Evolutionary conservation across 1,284 basidiomycete genomes (phyloP).

Genomic region (Schizophyllum commune): DNA sequence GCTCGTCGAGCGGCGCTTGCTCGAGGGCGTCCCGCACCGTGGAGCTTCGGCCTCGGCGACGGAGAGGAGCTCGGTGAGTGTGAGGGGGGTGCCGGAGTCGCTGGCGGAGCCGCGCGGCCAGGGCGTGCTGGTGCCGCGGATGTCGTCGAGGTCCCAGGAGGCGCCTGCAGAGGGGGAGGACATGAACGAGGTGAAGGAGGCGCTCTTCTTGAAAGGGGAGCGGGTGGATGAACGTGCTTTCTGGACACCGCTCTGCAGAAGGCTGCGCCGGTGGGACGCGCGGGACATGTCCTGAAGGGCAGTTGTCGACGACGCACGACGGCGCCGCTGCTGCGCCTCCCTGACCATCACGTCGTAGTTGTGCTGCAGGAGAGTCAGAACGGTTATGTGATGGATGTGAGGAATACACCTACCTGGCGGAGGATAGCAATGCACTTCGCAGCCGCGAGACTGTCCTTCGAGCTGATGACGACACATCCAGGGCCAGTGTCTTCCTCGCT

Average conservation of each 20-base stretch:
- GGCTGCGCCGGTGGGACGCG: neutral
- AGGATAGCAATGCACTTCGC: neutral
- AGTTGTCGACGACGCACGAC: neutral
- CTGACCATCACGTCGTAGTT: neutral
- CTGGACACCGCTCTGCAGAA: neutral
- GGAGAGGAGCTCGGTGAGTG: neutral
- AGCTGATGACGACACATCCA: neutral
- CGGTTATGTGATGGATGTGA: too few species aligned
- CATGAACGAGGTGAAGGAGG: neutral
- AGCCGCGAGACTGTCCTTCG: neutral
- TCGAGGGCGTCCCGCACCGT: neutral
- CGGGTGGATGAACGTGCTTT: neutral
- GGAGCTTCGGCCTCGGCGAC: neutral
- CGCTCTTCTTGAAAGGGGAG: neutral
- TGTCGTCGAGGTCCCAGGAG: conserved; percentile 2
- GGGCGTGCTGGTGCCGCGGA: conserved; percentile 9
- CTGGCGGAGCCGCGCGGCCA: neutral
- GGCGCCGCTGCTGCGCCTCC: neutral
- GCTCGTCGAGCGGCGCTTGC: conserved; percentile 25
- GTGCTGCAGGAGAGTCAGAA: too few species aligned
- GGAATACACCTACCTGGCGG: neutral
- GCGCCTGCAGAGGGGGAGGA: neutral
- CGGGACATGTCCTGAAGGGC: neutral
- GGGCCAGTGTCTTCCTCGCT: conserved; percentile 4
- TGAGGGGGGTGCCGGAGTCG: conserved; percentile 5